Evolutionary conservation across 106 monocot species (phyloP).

Genomic region (Phalaenopsis equestris): DNA sequence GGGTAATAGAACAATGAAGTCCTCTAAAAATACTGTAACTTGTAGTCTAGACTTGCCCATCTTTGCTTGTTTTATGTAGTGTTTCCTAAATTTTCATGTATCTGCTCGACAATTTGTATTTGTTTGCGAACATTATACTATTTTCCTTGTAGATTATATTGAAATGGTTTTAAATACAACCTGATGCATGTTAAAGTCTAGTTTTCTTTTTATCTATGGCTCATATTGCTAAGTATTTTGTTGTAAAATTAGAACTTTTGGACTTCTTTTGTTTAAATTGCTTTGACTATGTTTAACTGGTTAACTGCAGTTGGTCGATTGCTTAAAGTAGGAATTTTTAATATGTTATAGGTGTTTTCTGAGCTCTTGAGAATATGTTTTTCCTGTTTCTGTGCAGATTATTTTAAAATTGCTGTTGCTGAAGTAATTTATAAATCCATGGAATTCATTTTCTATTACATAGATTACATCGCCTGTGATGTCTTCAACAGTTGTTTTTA

Average conservation of each 20-base stretch:
- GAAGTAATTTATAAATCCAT: slow-evolving; percentile 87
- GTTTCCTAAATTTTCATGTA: background rate
- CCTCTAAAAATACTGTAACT: background rate
- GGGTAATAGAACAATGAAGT: too few species aligned
- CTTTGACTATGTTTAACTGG: background rate
- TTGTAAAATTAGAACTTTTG: slow-evolving; percentile 57
- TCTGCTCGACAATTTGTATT: background rate
- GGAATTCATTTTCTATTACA: slow-evolving; percentile 77
- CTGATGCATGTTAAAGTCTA: background rate
- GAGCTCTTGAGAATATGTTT: background rate
- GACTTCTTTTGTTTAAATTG: background rate
- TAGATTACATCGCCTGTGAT: slow-evolving; percentile 31
- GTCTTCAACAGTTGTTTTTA: background rate
- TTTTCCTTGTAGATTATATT: background rate
- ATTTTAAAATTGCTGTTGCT: slow-evolving; percentile 83
- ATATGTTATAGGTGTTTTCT: background rate
- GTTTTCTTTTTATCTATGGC: too few species aligned
- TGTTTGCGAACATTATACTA: background rate
- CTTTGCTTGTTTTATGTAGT: background rate
- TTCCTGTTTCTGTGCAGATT: slow-evolving; percentile 35
- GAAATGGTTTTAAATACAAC: background rate
- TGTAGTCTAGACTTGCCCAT: background rate
- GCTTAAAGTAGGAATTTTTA: background rate
- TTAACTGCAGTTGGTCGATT: background rate
- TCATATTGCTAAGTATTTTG: slow-evolving; percentile 68